Percentiles rank a stretch among this genome's conserved stretches.
These are phyloP conservation scores for Sindora glabra DNA, from an alignment of 306 rosid species.

Conservation along the genomic window DNA sequence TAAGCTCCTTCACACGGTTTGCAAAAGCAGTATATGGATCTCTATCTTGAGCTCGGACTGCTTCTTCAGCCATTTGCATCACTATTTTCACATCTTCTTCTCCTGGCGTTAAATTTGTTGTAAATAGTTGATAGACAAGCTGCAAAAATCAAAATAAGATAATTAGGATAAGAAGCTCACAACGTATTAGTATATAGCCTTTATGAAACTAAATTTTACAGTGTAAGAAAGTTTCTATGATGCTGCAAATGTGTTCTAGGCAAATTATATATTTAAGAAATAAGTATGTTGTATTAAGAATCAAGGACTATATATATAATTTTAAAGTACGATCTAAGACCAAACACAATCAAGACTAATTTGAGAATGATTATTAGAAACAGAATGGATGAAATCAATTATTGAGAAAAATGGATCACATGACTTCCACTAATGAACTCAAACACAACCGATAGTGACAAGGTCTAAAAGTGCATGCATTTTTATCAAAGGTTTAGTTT, in stretches of 20 bases:
- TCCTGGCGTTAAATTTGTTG: slow-evolving; percentile 65
- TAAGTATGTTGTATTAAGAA: too few relatives aligned
- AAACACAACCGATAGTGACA: neutral
- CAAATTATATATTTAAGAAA: too few relatives aligned
- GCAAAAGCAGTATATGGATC: slow-evolving; percentile 90
- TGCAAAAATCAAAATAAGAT: slow-evolving; percentile 29
- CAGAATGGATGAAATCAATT: neutral
- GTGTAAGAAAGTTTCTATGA: too few relatives aligned
- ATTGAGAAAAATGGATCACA: neutral
- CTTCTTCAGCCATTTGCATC: slow-evolving; percentile 99
- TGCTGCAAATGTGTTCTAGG: too few relatives aligned
- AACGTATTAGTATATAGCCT: too few relatives aligned
- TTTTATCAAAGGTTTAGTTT: neutral
- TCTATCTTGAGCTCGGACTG: slow-evolving; percentile 89
- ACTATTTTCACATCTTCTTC: slow-evolving; percentile 89
- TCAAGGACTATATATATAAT: too few relatives aligned
- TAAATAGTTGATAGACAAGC: slow-evolving; percentile 94
- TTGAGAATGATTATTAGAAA: neutral
- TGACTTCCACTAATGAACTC: neutral
- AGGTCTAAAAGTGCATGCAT: slow-evolving; percentile 1
- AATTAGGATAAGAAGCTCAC: neutral
- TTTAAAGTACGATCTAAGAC: too few relatives aligned
- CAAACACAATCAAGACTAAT: neutral
- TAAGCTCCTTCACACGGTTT: slow-evolving; percentile 95
- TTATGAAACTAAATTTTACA: too few relatives aligned